These are phyloP conservation scores for Casuarina cunninghamiana DNA, from an alignment of 306 rosid species.

Conservation along the genomic window DNA sequence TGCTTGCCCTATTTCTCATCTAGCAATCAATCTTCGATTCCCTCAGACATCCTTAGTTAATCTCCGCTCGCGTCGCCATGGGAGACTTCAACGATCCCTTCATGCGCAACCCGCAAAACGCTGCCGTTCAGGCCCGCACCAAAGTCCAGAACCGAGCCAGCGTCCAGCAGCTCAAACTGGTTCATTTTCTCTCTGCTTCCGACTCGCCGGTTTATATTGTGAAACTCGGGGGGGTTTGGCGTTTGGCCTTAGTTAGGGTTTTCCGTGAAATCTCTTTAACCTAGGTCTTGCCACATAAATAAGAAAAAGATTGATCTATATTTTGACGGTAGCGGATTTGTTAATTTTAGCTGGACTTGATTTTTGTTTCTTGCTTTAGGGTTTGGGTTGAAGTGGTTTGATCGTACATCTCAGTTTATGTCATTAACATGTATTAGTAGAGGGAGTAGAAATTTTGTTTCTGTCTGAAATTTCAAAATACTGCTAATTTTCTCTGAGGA, in stretches of 20 bases:
- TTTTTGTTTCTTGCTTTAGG: background rate
- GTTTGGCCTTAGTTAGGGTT: conserved; percentile 34
- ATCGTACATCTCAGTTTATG: background rate
- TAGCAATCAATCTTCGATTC: conserved; percentile 7
- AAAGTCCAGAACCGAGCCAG: conserved; percentile 96
- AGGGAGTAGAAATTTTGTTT: background rate
- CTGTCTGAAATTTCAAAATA: background rate
- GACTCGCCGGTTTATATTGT: background rate
- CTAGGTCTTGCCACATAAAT: background rate
- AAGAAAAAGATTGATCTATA: background rate
- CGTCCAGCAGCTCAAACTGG: conserved; percentile 97
- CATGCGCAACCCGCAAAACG: conserved; percentile 89
- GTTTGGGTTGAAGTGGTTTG: background rate
- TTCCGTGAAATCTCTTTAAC: background rate
- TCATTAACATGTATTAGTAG: background rate
- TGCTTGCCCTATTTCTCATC: conserved; percentile 16
- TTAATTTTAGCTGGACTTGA: background rate
- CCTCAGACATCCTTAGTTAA: conserved; percentile 7
- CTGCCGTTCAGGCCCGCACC: conserved; percentile 98
- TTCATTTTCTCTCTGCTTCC: conserved; percentile 18
- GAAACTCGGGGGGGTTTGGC: background rate
- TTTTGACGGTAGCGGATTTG: background rate
- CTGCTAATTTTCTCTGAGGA: background rate
- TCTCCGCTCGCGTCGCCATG: conserved; percentile 52
- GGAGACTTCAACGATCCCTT: conserved; percentile 80